Evolutionary conservation across 345 rosid species (phyloP).

Genomic region (Gossypium raimondii): DNA sequence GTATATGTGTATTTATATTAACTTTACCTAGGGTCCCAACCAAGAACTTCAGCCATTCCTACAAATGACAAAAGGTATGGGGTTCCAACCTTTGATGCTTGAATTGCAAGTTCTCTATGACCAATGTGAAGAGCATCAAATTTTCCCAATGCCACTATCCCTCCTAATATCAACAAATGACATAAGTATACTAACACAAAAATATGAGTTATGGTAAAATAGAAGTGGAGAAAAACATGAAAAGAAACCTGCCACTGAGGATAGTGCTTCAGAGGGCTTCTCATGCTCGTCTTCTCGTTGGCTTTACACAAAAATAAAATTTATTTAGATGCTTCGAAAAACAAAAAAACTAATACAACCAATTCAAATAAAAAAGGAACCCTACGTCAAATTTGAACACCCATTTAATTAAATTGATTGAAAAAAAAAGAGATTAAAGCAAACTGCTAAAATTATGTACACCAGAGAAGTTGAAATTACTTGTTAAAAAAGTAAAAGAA

Average conservation of each 20-base stretch:
- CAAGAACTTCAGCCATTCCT: conserved; percentile 89
- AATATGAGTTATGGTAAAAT: background rate
- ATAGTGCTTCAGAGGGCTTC: conserved; percentile 43
- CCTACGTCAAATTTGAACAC: background rate
- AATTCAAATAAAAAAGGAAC: background rate
- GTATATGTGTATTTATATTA: background rate
- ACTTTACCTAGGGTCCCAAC: conserved; percentile 90
- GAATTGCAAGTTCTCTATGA: conserved; percentile 90
- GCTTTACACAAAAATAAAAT: conserved; percentile 44
- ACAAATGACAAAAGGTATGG: conserved; percentile 83
- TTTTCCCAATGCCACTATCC: conserved; percentile 90
- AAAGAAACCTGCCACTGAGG: conserved; percentile 65
- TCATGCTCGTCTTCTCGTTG: conserved; percentile 52
- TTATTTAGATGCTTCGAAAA: conserved; percentile 26
- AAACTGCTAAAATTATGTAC: background rate
- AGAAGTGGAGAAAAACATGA: background rate
- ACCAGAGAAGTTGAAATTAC: background rate
- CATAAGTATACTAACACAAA: background rate
- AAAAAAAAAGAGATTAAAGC: background rate
- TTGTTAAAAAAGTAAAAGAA: background rate
- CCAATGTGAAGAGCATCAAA: conserved; percentile 93
- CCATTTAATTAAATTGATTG: background rate
- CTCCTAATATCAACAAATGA: conserved; percentile 45
- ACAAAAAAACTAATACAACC: background rate
- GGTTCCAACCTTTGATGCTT: conserved; percentile 80